Evolutionary conservation across 2,329 filamentous ascomycete genomes (phyloP).

Genomic region (Didymella segeticola): DNA sequence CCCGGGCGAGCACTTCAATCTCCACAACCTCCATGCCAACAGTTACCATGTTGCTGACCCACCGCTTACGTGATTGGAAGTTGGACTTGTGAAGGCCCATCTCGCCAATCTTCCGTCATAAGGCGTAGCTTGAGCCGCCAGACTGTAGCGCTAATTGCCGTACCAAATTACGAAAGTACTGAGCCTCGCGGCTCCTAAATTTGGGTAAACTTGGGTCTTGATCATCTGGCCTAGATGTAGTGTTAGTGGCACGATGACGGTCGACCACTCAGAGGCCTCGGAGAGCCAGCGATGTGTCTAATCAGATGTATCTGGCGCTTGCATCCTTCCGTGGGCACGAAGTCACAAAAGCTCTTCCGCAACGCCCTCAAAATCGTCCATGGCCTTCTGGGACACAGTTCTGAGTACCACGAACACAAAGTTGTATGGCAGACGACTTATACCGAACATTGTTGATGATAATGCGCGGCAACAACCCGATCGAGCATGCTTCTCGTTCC

Average conservation of each 20-base stretch:
- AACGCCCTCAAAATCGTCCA: conserved; percentile 12
- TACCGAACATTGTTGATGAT: conserved; percentile 51
- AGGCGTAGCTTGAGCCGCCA: background rate
- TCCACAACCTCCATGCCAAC: background rate
- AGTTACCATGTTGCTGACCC: background rate
- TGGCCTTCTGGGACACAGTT: conserved; percentile 42
- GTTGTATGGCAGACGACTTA: conserved; percentile 31
- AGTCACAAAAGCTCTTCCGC: background rate
- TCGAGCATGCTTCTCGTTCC: conserved; percentile 33
- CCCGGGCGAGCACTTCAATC: background rate
- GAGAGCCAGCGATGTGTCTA: conserved; percentile 1
- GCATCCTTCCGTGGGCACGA: conserved; percentile 9
- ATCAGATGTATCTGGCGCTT: conserved; percentile 4
- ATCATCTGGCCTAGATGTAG: background rate
- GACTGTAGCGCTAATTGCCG: background rate
- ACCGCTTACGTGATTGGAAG: too few species aligned
- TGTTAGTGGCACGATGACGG: background rate
- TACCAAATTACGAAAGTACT: background rate
- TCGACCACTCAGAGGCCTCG: conserved; percentile 5
- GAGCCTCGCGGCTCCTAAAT: background rate
- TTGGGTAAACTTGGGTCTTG: background rate
- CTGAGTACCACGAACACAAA: conserved; percentile 25
- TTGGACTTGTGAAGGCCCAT: background rate
- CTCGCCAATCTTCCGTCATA: background rate
- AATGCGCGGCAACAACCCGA: conserved; percentile 30